Conservation (phyloP, 2,329 filamentous ascomycete genomes). For the Cladosporium velox region DNA sequence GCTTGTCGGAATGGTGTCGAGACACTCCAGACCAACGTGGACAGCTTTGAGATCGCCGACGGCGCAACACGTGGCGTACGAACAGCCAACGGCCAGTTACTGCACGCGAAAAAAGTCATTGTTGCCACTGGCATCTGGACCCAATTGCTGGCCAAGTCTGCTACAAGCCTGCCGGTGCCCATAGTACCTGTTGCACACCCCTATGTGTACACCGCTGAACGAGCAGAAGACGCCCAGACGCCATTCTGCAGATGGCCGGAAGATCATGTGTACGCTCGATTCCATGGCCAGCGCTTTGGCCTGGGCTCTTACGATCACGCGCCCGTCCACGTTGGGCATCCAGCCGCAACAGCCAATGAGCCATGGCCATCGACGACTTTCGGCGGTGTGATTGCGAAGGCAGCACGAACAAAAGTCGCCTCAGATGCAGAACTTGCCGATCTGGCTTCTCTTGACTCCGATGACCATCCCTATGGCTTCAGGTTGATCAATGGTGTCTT, state of each 20-base stretch:
- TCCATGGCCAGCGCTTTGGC: conserved; percentile 39
- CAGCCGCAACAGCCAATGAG: conserved; percentile 30
- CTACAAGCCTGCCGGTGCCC: conserved; percentile 32
- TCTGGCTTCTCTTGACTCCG: not conserved
- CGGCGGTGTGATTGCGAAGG: not conserved
- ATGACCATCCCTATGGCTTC: not conserved
- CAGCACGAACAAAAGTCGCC: not conserved
- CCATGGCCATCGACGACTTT: conserved; percentile 1
- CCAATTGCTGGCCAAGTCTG: not conserved
- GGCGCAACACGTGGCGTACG: not conserved
- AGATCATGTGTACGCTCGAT: conserved; percentile 39
- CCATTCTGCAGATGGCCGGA: conserved; percentile 43
- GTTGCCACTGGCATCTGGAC: conserved; percentile 37
- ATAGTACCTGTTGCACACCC: conserved; percentile 41
- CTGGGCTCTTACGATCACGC: conserved; percentile 40
- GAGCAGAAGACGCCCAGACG: conserved; percentile 15
- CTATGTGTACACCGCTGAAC: conserved; percentile 36
- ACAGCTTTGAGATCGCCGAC: not conserved
- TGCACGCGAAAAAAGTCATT: not conserved
- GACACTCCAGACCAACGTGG: not conserved
- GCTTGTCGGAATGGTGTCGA: not conserved
- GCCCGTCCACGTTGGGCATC: conserved; percentile 28
- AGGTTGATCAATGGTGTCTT: conserved; percentile 37
- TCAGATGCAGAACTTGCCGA: not conserved
- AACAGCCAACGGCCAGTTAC: not conserved